Evolutionary conservation across 805 yeast species (phyloP).

Genomic region (Lachancea lanzarotensis): DNA sequence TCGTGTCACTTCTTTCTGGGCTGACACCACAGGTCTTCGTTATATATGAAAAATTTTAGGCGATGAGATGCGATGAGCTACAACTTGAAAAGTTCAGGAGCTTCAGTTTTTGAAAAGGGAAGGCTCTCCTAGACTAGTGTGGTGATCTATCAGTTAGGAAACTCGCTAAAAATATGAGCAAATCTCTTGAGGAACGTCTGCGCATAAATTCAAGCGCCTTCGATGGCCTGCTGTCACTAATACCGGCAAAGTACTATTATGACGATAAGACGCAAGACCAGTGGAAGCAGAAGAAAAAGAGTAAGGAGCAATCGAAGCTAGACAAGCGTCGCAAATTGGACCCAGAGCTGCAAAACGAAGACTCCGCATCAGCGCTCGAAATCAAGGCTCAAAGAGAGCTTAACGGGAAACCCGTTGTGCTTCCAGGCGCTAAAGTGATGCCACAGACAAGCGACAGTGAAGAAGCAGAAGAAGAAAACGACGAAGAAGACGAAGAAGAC

Average conservation of each 20-base stretch:
- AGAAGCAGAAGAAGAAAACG: constrained; percentile 7
- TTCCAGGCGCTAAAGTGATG: constrained; percentile 32
- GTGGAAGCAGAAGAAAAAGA: constrained; percentile 80
- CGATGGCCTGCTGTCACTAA: constrained; percentile 80
- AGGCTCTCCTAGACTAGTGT: too few species aligned
- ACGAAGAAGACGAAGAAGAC: constrained; percentile 8
- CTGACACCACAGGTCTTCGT: constrained; percentile 3
- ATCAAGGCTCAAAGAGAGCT: constrained; percentile 49
- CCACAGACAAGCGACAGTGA: constrained; percentile 9
- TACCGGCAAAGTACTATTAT: constrained; percentile 90
- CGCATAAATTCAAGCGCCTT: constrained; percentile 76
- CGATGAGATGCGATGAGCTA: constrained; percentile 9
- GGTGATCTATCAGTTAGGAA: too few species aligned
- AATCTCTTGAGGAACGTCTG: constrained; percentile 65
- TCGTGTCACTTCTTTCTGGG: not conserved
- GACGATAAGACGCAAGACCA: constrained; percentile 86
- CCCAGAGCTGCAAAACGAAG: constrained; percentile 49
- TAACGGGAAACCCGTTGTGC: constrained; percentile 42
- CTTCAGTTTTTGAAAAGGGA: not conserved
- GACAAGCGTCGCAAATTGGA: constrained; percentile 69
- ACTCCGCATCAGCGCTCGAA: constrained; percentile 51
- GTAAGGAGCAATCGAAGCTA: constrained; percentile 54
- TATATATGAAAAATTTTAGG: constrained; percentile 9
- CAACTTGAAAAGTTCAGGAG: not conserved
- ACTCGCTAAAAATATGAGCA: constrained; percentile 37